phyloP scores from a whole-genome alignment of 1,284 basidiomycete genomes.

The Moniliella sp. region DNA sequence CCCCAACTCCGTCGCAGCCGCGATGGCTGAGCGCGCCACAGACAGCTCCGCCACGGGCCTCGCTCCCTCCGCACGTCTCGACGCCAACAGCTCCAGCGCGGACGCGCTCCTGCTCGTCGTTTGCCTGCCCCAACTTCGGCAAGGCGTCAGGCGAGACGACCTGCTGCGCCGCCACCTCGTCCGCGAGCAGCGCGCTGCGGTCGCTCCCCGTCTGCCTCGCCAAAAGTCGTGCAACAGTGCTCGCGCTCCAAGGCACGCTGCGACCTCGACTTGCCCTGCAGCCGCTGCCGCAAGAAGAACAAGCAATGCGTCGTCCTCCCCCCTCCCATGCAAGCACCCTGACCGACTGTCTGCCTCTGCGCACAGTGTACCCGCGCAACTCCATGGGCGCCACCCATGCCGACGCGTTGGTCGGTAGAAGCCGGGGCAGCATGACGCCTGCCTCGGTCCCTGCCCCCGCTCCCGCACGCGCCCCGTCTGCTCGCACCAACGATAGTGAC shows the following conservation, averaged over 20 bases:
- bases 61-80: too few species aligned
- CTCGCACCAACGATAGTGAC: too few species aligned
- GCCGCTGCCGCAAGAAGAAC: constrained; percentile 16
- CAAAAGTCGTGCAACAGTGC: constrained; percentile 24
- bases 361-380: constrained; percentile 15
- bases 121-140: constrained; percentile 15
- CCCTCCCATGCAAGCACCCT: background rate
- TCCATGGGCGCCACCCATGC: constrained; percentile 23
- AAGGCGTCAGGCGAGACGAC: constrained; percentile 13
- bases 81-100: too few species aligned
- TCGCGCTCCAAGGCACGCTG: constrained; percentile 20
- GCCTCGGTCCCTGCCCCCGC: constrained; percentile 1
- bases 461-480: background rate
- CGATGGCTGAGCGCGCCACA: too few species aligned
- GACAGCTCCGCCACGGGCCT: too few species aligned
- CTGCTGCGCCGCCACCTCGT: constrained; percentile 15
- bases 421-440: background rate
- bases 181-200: constrained; percentile 12
- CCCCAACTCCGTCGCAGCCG: too few species aligned
- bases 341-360: constrained; percentile 1
- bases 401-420: constrained; percentile 6
- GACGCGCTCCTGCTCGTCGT: too few species aligned
- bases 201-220: constrained; percentile 16
- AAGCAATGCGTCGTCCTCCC: constrained; percentile 9
- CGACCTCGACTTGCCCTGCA: constrained; percentile 24